phyloP scores from a whole-genome alignment of 2,329 filamentous ascomycete species.

The Scedosporium minutisporum region DNA sequence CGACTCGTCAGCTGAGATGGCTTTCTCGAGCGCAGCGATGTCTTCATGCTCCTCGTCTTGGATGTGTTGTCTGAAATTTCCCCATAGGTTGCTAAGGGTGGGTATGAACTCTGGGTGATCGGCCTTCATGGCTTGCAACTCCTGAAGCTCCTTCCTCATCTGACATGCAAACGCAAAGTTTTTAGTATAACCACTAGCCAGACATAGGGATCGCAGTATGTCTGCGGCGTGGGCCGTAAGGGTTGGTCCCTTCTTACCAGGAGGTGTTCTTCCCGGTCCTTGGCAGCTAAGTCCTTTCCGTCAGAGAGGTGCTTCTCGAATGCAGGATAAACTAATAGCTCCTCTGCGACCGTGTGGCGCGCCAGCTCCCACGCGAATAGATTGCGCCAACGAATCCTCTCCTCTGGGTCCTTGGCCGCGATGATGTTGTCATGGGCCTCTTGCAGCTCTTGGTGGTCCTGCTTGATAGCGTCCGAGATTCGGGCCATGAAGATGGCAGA shows the following conservation, averaged over 20 bases:
- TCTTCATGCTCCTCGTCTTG: constrained; percentile 40
- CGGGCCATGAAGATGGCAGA: constrained; percentile 14
- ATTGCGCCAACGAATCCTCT: constrained; percentile 32
- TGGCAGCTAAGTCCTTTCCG: constrained; percentile 33
- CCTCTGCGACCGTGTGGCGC: constrained; percentile 36
- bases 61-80: constrained; percentile 33
- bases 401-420: constrained; percentile 22
- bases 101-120: constrained; percentile 30
- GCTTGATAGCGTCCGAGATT: constrained; percentile 17
- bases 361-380: constrained; percentile 39
- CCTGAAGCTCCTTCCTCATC: constrained; percentile 41
- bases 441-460: constrained; percentile 21
- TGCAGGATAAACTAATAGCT: constrained; percentile 43
- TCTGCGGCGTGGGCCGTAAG: neutral
- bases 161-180: constrained; percentile 14
- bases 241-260: constrained; percentile 18
- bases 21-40: constrained; percentile 35
- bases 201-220: neutral
- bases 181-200: neutral
- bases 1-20: constrained; percentile 23
- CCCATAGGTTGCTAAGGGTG: constrained; percentile 33
- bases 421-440: constrained; percentile 29
- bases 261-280: constrained; percentile 38
- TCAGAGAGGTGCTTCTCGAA: constrained; percentile 36
- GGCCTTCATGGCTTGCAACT: constrained; percentile 35